Evolutionary conservation across 192 early-diverging fungal species (phyloP).

Genomic region (Umbelopsis ramanniana): DNA sequence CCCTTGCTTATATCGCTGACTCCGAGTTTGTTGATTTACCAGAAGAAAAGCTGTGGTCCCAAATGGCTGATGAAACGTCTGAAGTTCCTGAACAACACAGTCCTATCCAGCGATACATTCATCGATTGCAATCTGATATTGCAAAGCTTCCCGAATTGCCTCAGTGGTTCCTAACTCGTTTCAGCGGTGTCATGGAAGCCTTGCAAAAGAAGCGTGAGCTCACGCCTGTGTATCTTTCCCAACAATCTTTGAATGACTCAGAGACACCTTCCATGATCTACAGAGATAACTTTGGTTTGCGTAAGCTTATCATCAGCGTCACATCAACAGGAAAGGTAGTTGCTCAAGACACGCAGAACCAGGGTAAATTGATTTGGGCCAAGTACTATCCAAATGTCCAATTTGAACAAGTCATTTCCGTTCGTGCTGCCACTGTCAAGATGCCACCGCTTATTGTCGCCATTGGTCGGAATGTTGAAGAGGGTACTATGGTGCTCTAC

Average conservation of each 20-base stretch:
- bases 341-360: constrained; percentile 77
- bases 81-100: constrained; percentile 55
- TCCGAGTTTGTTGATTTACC: constrained; percentile 86
- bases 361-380: constrained; percentile 83
- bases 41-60: constrained; percentile 65
- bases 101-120: constrained; percentile 67
- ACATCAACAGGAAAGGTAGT: constrained; percentile 80
- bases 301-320: constrained; percentile 86
- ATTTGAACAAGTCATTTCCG: constrained; percentile 50
- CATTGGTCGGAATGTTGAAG: constrained; percentile 53
- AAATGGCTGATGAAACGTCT: constrained; percentile 68
- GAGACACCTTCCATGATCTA: constrained; percentile 36
- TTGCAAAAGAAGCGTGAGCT: constrained; percentile 17
- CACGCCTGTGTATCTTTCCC: constrained; percentile 23
- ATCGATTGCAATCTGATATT: constrained; percentile 59
- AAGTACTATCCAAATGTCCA: constrained; percentile 51
- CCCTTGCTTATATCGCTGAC: constrained; percentile 69
- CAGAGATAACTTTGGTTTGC: constrained; percentile 78
- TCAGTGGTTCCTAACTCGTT: constrained; percentile 45
- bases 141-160: constrained; percentile 52
- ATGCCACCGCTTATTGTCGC: constrained; percentile 75
- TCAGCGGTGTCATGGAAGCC: constrained; percentile 27
- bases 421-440: constrained; percentile 66
- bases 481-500: constrained; percentile 42
- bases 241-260: background rate